A percentile compares a stretch with the other conserved stretches of the same genome.
Evolutionary conservation across 495 filamentous ascomycete genomes (phyloP).

Genomic region (Tuber melanosporum): DNA sequence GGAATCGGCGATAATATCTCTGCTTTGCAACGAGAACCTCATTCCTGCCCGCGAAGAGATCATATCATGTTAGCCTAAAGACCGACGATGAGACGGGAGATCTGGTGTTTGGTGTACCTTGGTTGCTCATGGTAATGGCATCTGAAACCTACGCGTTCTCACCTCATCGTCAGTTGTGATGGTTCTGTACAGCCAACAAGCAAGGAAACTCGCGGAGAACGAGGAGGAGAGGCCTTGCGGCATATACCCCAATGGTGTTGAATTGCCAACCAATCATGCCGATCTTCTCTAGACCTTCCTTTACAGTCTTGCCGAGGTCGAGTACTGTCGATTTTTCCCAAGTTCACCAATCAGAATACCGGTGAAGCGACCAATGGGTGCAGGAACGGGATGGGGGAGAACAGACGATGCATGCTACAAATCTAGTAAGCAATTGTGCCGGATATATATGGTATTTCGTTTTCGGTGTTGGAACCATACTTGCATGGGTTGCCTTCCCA

Average conservation of each 20-base stretch:
- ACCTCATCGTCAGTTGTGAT: constrained; percentile 31
- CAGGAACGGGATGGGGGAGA: constrained; percentile 33
- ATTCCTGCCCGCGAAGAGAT: constrained; percentile 57
- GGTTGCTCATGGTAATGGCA: constrained; percentile 92
- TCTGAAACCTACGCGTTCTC: constrained; percentile 49
- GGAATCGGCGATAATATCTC: constrained; percentile 91
- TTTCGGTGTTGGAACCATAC: constrained; percentile 36
- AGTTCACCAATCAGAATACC: constrained; percentile 45
- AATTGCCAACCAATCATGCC: constrained; percentile 90
- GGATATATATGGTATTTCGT: constrained; percentile 28
- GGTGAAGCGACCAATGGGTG: constrained; percentile 33
- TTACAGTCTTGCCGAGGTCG: constrained; percentile 83
- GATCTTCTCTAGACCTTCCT: constrained; percentile 69
- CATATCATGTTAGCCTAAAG: constrained; percentile 26
- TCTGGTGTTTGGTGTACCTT: constrained; percentile 54
- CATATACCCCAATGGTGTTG: constrained; percentile 79
- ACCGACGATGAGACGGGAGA: constrained; percentile 21
- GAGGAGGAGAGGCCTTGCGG: constrained; percentile 35
- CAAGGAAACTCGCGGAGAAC: constrained; percentile 24
- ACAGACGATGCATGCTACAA: constrained; percentile 40
- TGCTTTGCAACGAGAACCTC: constrained; percentile 90
- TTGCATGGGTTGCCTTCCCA: constrained; percentile 98
- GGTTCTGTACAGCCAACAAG: constrained; percentile 18
- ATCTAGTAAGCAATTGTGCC: constrained; percentile 37
- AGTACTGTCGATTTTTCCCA: constrained; percentile 54